Conservation (phyloP, 441 rosid genomes). For the Euphorbia schlechtendalii region DNA sequence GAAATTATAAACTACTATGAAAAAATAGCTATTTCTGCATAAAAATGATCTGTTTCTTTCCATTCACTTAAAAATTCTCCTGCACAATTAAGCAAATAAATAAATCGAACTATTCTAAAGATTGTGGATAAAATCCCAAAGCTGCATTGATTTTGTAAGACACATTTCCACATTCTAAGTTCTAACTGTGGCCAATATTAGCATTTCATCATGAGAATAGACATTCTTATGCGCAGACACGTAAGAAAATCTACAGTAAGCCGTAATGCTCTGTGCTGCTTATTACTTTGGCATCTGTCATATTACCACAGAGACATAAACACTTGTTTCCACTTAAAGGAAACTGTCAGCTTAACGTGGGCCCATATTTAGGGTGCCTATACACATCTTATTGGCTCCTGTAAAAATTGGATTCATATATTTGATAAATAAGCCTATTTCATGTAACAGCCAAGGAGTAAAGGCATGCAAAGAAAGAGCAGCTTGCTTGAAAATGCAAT, state of each 20-base stretch:
- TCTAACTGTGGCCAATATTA: background rate
- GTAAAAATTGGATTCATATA: too few species aligned
- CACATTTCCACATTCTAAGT: background rate
- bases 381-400: too few species aligned
- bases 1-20: background rate
- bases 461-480: background rate
- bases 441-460: background rate
- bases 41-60: background rate
- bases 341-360: too few species aligned
- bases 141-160: background rate
- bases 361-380: too few species aligned
- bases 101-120: background rate
- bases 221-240: background rate
- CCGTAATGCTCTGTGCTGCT: background rate
- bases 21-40: background rate
- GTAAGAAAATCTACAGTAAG: background rate
- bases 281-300: too few species aligned
- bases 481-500: background rate
- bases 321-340: too few species aligned
- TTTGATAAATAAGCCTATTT: too few species aligned
- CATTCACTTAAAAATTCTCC: background rate
- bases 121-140: background rate
- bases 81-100: background rate
- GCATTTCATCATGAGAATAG: background rate
- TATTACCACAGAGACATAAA: too few species aligned